These are phyloP conservation scores for Botrytis elliptica DNA, from an alignment of 2,329 filamentous ascomycete species.

Conservation along the genomic window DNA sequence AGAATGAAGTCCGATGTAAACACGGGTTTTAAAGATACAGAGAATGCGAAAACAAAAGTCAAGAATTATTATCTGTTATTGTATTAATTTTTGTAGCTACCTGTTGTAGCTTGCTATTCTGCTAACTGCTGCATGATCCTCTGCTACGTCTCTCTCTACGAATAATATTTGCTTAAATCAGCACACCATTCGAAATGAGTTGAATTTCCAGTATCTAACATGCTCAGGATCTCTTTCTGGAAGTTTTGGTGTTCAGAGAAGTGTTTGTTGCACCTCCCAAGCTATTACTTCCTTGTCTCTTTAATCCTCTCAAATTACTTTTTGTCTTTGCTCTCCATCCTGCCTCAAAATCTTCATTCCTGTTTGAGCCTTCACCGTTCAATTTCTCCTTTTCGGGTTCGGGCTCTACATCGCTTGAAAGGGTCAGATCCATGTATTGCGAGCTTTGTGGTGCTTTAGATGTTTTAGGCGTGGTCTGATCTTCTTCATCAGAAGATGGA, in stretches of 20 bases:
- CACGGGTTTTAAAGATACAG: not conserved
- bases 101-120: not conserved
- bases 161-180: not conserved
- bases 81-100: slow-evolving; percentile 7
- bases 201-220: not conserved
- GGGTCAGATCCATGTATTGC: slow-evolving; percentile 41
- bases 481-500: slow-evolving; percentile 15
- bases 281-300: slow-evolving; percentile 23
- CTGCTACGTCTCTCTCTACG: not conserved
- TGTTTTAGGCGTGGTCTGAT: not conserved
- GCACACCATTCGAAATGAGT: not conserved
- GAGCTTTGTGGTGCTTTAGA: slow-evolving; percentile 35
- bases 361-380: not conserved
- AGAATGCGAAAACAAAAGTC: not conserved
- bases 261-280: slow-evolving; percentile 27
- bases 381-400: slow-evolving; percentile 17
- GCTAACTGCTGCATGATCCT: not conserved
- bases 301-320: slow-evolving; percentile 20
- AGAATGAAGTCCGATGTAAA: not conserved
- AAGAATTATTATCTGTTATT: not conserved
- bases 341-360: slow-evolving; percentile 22
- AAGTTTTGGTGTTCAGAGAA: slow-evolving; percentile 25
- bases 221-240: slow-evolving; percentile 23
- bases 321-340: slow-evolving; percentile 29
- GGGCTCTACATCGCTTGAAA: slow-evolving; percentile 31